Evolutionary conservation across 73 alveolate genomes (phyloP), one percentile per base, ranked within the genome.

Genomic region (Loxodes magnus): DNA sequence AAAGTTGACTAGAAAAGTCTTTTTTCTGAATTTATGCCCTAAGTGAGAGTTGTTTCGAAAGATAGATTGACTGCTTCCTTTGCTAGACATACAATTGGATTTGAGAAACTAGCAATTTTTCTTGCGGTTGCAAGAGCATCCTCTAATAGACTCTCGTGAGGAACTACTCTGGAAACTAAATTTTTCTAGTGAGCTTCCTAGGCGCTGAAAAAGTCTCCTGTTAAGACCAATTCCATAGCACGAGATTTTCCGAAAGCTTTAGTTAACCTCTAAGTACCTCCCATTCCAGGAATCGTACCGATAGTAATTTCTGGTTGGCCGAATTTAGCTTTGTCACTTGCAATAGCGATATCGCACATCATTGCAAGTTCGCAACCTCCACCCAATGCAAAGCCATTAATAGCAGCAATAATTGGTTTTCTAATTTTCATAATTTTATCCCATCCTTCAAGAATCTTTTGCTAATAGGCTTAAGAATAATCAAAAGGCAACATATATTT

Each of bases 301-400:
- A 91, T 62, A 7, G 86, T 85, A 58, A 84, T 84, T 55, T 91
- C 98, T 28, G 98, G 98, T 51, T 85, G 89, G 4, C 99, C 99
- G 64, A 93, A 93, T 71, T 79, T 70, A 20, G 99, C 97, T 42
- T 83, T 82, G 10, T 76, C 91, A 20, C 98, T 96, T 29, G 97
- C 96, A 26, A 88, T 50, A 27, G 90, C 67, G 9, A 93, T 86
- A 86, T 93, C 99, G 55, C 99, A 90, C 92, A 93, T 88, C 94
- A 93, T 73, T 23, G 99, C 96, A 4, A 93, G 68, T 65, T 93
- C 99, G 57, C 96, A 87, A 10, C 99, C 99, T 4, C 99, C 99
- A 28, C 99, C 99, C 7, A 93, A 64, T 0, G 99, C 98, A 59
- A 73, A 93, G 3, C 99, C 99, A 74, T 93, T 93, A 16, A 93